A percentile compares a stretch with the other conserved stretches of the same genome.
Evolutionary conservation across 805 yeast genomes (phyloP).

Genomic region (Lachancea quebecensis): DNA sequence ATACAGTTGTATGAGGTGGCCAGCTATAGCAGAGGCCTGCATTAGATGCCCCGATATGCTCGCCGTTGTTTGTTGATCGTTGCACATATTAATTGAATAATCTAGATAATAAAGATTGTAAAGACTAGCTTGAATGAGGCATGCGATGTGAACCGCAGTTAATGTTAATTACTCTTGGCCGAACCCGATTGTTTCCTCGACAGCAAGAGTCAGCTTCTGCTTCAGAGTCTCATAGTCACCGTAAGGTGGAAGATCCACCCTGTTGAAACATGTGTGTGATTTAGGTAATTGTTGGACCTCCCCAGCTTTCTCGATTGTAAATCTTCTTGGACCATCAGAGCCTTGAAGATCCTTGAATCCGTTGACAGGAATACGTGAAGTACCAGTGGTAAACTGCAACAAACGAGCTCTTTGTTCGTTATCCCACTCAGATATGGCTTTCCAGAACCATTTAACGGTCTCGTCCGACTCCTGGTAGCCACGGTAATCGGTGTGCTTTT

Average conservation of each 20-base stretch:
- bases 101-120: neutral
- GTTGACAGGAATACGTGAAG: constrained; percentile 97
- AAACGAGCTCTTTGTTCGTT: constrained; percentile 93
- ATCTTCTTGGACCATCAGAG: constrained; percentile 97
- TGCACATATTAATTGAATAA: constrained; percentile 2
- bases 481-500: constrained; percentile 96
- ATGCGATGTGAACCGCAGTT: neutral
- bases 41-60: too few relatives aligned
- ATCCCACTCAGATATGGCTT: constrained; percentile 88
- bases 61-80: neutral
- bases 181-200: constrained; percentile 97
- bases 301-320: constrained; percentile 97
- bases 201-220: constrained; percentile 90
- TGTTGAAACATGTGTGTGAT: constrained; percentile 97
- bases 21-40: too few relatives aligned
- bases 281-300: constrained; percentile 89
- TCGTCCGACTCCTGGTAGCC: constrained; percentile 96
- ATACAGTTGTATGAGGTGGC: neutral
- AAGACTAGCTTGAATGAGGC: neutral
- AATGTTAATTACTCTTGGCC: constrained; percentile 70
- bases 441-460: constrained; percentile 99
- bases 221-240: constrained; percentile 74
- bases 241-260: constrained; percentile 97
- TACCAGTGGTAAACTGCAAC: constrained; percentile 96
- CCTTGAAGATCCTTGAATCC: constrained; percentile 99